Conservation (phyloP, 1,139 yeast genomes). For the Candida mesenterica region DNA sequence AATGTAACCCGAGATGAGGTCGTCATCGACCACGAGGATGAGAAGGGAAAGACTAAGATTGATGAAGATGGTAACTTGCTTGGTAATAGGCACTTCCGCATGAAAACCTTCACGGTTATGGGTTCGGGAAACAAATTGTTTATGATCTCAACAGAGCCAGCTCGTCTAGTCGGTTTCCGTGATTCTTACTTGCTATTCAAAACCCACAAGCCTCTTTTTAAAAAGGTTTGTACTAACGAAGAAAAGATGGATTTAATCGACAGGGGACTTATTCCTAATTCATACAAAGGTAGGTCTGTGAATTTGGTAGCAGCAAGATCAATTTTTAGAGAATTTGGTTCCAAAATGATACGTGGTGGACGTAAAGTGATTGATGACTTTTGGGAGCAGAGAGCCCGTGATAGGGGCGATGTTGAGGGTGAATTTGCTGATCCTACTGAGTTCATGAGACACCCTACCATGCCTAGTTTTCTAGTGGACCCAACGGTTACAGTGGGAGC, state of each 20-base stretch:
- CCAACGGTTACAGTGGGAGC: constrained; percentile 17
- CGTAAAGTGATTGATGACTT: constrained; percentile 83
- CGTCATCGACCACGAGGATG: constrained; percentile 69
- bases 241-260: constrained; percentile 83
- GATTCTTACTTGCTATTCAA: constrained; percentile 91
- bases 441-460: constrained; percentile 21
- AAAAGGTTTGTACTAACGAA: constrained; percentile 70
- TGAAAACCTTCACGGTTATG: constrained; percentile 74
- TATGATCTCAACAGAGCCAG: constrained; percentile 95
- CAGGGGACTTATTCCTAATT: constrained; percentile 80
- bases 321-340: constrained; percentile 89
- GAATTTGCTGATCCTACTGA: constrained; percentile 79
- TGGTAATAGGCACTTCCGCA: constrained; percentile 78
- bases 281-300: constrained; percentile 87
- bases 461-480: constrained; percentile 13
- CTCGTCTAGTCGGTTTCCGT: constrained; percentile 89
- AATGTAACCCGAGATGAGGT: constrained; percentile 76
- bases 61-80: constrained; percentile 62
- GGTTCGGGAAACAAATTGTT: constrained; percentile 73
- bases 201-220: constrained; percentile 71
- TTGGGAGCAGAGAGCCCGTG: constrained; percentile 72
- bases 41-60: constrained; percentile 75
- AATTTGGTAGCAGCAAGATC: constrained; percentile 90
- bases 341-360: constrained; percentile 78
- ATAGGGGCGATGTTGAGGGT: constrained; percentile 73